Conservation (phyloP, 441 rosid genomes). For the Aleurites moluccanus region DNA sequence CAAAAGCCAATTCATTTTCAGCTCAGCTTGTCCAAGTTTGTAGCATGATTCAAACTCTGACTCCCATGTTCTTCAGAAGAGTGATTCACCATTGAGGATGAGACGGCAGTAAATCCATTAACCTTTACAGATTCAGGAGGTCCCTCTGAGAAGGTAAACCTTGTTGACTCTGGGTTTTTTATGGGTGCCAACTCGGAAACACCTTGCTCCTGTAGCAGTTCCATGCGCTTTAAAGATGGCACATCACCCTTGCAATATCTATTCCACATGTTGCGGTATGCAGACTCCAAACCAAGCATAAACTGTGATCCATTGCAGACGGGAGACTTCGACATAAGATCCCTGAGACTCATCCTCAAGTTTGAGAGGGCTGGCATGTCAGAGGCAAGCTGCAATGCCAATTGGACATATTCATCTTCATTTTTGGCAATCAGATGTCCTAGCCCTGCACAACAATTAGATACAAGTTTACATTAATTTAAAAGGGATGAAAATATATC, state of each 20-base stretch:
- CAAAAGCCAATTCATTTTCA: constrained; percentile 13
- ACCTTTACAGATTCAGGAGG: constrained; percentile 42
- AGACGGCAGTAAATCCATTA: constrained; percentile 56
- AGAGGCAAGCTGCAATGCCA: constrained; percentile 77
- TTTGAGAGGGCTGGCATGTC: constrained; percentile 70
- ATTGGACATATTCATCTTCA: constrained; percentile 85
- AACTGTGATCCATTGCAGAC: constrained; percentile 76
- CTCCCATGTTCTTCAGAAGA: constrained; percentile 46
- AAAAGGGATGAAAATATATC: background rate
- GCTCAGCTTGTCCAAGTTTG: constrained; percentile 28
- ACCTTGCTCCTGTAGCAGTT: constrained; percentile 52
- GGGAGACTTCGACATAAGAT: constrained; percentile 84
- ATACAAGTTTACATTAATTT: background rate
- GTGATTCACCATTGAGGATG: constrained; percentile 36
- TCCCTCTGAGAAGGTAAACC: constrained; percentile 37
- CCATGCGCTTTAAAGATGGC: constrained; percentile 67
- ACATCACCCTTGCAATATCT: constrained; percentile 83
- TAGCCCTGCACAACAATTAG: constrained; percentile 50
- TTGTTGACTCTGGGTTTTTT: constrained; percentile 38
- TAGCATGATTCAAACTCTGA: constrained; percentile 26
- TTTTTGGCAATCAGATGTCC: constrained; percentile 70
- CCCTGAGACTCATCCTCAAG: constrained; percentile 77
- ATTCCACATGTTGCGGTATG: constrained; percentile 80
- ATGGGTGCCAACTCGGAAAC: constrained; percentile 40
- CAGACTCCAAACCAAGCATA: constrained; percentile 60